These are phyloP conservation scores for Solanum sejunctum DNA, from an alignment of 257 asterid species.

Conservation along the genomic window DNA sequence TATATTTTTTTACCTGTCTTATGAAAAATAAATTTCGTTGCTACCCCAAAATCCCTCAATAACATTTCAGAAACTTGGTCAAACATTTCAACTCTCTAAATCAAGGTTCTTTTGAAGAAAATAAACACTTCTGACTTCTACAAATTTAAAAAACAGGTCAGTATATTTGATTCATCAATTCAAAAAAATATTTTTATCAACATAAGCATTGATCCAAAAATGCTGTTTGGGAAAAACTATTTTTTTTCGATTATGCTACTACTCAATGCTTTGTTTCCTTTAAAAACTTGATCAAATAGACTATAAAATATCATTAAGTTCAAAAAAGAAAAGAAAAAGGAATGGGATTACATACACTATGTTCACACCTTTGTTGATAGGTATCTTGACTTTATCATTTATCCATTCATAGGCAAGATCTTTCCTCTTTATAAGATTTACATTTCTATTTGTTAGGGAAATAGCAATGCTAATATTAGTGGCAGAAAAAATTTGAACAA, in stretches of 20 bases:
- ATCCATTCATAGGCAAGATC: background rate
- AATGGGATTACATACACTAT: background rate
- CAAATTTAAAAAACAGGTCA: background rate
- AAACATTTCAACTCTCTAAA: background rate
- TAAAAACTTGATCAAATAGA: background rate
- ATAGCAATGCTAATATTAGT: background rate
- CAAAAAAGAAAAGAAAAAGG: background rate
- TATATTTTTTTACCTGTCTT: too few relatives aligned
- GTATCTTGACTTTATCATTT: background rate
- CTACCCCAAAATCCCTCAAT: too few relatives aligned
- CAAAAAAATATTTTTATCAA: background rate
- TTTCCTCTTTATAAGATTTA: background rate
- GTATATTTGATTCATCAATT: background rate
- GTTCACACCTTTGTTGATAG: background rate
- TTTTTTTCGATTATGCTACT: background rate
- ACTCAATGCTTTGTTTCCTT: background rate
- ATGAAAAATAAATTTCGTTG: too few relatives aligned
- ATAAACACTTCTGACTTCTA: background rate
- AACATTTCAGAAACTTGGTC: too few relatives aligned
- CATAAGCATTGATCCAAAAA: background rate
- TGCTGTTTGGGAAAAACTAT: background rate
- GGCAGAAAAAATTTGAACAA: background rate
- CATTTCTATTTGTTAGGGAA: background rate
- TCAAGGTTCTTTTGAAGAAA: too few relatives aligned
- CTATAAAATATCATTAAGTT: background rate